A percentile compares a stretch with the other conserved stretches of the same genome.
phyloP scores from a whole-genome alignment of 2,329 filamentous ascomycete genomes.

The Colletotrichum sp. region DNA sequence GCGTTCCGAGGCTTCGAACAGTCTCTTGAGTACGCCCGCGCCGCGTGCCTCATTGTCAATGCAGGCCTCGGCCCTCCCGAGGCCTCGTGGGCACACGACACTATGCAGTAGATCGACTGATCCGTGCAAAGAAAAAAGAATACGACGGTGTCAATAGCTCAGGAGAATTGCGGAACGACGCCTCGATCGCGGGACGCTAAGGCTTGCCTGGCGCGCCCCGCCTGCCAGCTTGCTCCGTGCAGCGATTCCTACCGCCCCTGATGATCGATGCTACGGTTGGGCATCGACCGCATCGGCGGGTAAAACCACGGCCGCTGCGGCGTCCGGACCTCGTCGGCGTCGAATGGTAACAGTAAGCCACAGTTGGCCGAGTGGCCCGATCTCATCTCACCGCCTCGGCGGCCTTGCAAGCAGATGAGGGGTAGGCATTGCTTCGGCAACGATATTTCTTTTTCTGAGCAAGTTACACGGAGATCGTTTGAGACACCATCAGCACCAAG shows the following conservation, averaged over 20 bases:
- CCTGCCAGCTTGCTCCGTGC: constrained; percentile 13
- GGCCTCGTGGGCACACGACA: not conserved
- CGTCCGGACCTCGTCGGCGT: not conserved
- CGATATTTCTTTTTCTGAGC: not conserved
- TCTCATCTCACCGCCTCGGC: not conserved
- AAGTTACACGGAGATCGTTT: not conserved
- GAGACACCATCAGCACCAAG: not conserved
- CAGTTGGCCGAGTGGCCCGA: not conserved
- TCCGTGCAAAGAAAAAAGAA: not conserved
- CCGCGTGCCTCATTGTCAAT: not conserved
- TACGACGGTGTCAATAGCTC: not conserved
- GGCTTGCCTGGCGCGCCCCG: constrained; percentile 5
- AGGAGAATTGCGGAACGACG: constrained; percentile 1
- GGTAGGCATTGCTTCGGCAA: not conserved
- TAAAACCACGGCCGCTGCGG: not conserved
- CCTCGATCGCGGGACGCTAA: constrained; percentile 15
- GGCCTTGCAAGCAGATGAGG: not conserved
- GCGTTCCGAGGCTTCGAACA: not conserved
- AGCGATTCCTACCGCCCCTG: constrained; percentile 12
- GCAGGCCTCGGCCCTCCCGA: not conserved
- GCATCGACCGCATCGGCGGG: constrained; percentile 16
- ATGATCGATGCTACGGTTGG: constrained; percentile 21
- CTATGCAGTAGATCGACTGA: not conserved
- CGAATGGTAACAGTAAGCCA: not conserved
- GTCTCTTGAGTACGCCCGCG: not conserved